Evolutionary conservation across 192 early-diverging fungal species (phyloP), one percentile per base, ranked within the genome.

Genomic region (Geranomyces michiganensis): DNA sequence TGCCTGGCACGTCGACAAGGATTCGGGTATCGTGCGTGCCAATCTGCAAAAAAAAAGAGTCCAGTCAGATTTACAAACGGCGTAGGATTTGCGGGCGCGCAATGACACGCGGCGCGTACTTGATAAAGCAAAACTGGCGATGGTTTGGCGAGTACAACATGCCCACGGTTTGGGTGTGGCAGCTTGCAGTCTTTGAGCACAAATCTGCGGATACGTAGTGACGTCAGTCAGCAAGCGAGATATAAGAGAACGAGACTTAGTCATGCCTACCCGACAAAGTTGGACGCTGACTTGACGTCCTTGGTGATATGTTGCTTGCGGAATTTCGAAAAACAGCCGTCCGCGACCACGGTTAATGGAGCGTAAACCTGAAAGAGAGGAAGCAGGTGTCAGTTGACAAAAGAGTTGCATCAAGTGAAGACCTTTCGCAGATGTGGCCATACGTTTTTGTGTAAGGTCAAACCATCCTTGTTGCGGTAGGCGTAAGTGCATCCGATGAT

Each of bases 301-400:
- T 79, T 87, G 0, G 71, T 56, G 46, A 87, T 86, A 56, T 85
- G 80, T 30, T 92, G 82, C 65, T 91, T 93, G 44, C 96, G 85
- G 76, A 96, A 98, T 78, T 93, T 95, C 68, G 95, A 96, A 62
- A 93, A 92, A 71, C 92, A 92, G n/a, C 96, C 96, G 75, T 98
- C 96, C 24, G 90, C 92, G 24, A 98, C 90, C 67, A 96, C 81
- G 1, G 91, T 92, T 17, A 96, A 80, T 15, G 91, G 88, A n/a
- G 93, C 91, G 77, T 82, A 87, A 41, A 78, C 84, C 77, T 83
- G 33, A 59, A 44, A 65, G 1, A 5, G 21, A 30, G 19, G 47
- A 67, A 67, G 0, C 21, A 67, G 0, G 1, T 22, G 45, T 1
- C 56, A 12, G 36, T 13, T 26, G 26, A 61, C 31, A 46, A 12